Percentiles rank a stretch among this genome's conserved stretches.
These are phyloP conservation scores for Salisapilia sapeloensis DNA, from an alignment of 352 stramenopile genomes.

Conservation along the genomic window DNA sequence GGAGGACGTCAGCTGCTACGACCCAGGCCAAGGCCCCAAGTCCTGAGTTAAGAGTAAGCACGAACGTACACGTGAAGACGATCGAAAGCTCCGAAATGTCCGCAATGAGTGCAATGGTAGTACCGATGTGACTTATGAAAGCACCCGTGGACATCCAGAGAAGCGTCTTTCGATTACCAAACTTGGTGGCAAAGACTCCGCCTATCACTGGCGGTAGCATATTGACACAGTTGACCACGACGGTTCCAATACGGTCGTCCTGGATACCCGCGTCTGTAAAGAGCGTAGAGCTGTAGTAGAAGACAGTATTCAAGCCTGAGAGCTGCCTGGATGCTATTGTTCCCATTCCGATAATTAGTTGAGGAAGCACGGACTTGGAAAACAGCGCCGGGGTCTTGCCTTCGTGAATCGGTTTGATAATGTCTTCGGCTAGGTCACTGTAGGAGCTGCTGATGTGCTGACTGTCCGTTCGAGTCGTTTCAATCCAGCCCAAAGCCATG, in stretches of 20 bases:
- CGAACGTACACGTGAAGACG: conserved; percentile 10
- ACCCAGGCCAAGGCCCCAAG: conserved; percentile 4
- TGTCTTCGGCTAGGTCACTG: neutral
- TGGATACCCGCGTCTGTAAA: conserved; percentile 8
- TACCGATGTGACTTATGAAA: conserved; percentile 7
- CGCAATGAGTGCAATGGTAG: conserved; percentile 8
- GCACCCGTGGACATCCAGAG: conserved; percentile 6
- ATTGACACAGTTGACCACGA: conserved; percentile 8
- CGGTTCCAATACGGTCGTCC: conserved; percentile 3
- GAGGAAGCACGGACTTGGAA: conserved; percentile 2
- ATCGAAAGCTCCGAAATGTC: conserved; percentile 8
- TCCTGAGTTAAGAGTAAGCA: conserved; percentile 9
- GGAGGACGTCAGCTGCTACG: conserved; percentile 4
- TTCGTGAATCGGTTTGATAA: neutral
- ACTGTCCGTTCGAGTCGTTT: too few relatives aligned
- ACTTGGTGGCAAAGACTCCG: conserved; percentile 1
- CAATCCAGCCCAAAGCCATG: conserved; percentile 11
- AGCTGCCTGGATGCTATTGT: conserved; percentile 8
- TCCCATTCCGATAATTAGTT: conserved; percentile 5
- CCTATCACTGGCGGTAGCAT: conserved; percentile 3
- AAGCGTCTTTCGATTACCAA: conserved; percentile 10
- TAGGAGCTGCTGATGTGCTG: too few relatives aligned
- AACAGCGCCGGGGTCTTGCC: neutral
- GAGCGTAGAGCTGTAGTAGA: conserved; percentile 11
- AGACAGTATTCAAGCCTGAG: conserved; percentile 13